Percentiles rank a stretch among this genome's conserved stretches.
These are phyloP conservation scores for Fomitopsis serialis DNA, from an alignment of 768 basidiomycete genomes.

Conservation along the genomic window DNA sequence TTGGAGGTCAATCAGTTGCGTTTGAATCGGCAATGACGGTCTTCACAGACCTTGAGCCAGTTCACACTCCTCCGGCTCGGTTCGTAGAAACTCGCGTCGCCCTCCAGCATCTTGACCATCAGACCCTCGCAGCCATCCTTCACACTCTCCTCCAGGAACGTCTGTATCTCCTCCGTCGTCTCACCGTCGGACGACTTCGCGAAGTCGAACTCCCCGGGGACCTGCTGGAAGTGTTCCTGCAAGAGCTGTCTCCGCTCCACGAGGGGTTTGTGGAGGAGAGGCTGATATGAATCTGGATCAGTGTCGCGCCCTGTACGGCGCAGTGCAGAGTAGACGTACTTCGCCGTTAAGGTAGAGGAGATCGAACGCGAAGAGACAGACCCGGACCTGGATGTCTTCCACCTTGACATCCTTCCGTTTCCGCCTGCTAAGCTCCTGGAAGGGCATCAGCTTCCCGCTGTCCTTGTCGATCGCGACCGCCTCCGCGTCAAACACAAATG, in stretches of 20 bases:
- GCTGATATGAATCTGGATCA: constrained; percentile 39
- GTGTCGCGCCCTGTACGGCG: background rate
- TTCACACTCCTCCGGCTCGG: constrained; percentile 94
- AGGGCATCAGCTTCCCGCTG: constrained; percentile 87
- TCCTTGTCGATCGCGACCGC: constrained; percentile 91
- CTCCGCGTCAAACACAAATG: constrained; percentile 95
- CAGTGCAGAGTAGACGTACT: constrained; percentile 39
- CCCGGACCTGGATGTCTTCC: constrained; percentile 95
- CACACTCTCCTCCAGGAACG: constrained; percentile 92
- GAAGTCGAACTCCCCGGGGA: constrained; percentile 89
- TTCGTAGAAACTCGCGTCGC: constrained; percentile 88
- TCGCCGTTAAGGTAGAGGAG: constrained; percentile 95
- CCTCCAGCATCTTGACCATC: constrained; percentile 99
- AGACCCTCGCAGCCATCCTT: constrained; percentile 98
- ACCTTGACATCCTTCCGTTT: constrained; percentile 98
- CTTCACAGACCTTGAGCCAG: constrained; percentile 84
- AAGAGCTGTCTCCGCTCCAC: constrained; percentile 73
- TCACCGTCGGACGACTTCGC: constrained; percentile 88
- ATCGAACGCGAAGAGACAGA: constrained; percentile 96
- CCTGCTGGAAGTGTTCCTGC: constrained; percentile 70
- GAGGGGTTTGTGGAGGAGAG: constrained; percentile 74
- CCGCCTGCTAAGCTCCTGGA: constrained; percentile 92
- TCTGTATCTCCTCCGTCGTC: constrained; percentile 89
- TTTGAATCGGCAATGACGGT: background rate
- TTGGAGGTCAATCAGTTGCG: background rate